Percentiles rank a stretch among this genome's conserved stretches.
phyloP scores from a whole-genome alignment of 2,329 filamentous ascomycete species.

The Stemphylium vesicarium region DNA sequence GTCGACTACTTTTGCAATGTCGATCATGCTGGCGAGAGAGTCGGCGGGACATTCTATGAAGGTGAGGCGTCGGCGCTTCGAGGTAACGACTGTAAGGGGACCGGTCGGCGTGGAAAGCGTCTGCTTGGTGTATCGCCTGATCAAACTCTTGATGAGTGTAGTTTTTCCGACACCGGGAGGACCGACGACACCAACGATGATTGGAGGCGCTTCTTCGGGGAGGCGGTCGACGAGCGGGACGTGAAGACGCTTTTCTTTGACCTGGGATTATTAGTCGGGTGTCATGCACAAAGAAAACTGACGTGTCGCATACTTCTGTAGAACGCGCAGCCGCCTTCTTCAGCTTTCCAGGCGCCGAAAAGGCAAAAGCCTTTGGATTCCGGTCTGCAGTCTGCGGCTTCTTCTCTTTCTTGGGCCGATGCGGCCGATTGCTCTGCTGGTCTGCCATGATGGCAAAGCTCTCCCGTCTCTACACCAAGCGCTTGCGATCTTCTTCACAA shows the following conservation, averaged over 20 bases:
- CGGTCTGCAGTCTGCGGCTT: constrained; percentile 73
- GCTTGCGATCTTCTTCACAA: no score
- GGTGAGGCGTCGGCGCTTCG: constrained; percentile 91
- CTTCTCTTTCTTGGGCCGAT: constrained; percentile 88
- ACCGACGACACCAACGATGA: constrained; percentile 92
- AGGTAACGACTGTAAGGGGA: constrained; percentile 94
- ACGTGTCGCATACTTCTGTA: constrained; percentile 63
- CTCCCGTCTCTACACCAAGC: background rate
- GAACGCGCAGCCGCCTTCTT: constrained; percentile 76
- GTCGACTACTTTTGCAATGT: constrained; percentile 95
- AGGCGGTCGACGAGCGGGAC: constrained; percentile 95
- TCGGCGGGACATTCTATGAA: constrained; percentile 96
- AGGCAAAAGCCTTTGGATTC: constrained; percentile 91
- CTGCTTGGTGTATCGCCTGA: constrained; percentile 95
- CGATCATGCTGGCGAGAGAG: constrained; percentile 94
- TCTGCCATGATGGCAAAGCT: constrained; percentile 61
- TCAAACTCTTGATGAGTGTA: constrained; percentile 90
- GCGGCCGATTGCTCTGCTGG: constrained; percentile 77
- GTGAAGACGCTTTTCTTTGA: constrained; percentile 95
- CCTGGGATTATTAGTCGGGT: constrained; percentile 55
- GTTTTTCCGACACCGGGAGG: constrained; percentile 95
- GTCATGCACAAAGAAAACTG: background rate
- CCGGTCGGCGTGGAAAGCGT: constrained; percentile 87
- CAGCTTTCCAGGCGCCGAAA: constrained; percentile 79
- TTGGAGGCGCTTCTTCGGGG: constrained; percentile 91